Base-by-base conservation (phyloP, 2,329 filamentous ascomycete genomes). In the Dichotomopilus funicola region DNA sequence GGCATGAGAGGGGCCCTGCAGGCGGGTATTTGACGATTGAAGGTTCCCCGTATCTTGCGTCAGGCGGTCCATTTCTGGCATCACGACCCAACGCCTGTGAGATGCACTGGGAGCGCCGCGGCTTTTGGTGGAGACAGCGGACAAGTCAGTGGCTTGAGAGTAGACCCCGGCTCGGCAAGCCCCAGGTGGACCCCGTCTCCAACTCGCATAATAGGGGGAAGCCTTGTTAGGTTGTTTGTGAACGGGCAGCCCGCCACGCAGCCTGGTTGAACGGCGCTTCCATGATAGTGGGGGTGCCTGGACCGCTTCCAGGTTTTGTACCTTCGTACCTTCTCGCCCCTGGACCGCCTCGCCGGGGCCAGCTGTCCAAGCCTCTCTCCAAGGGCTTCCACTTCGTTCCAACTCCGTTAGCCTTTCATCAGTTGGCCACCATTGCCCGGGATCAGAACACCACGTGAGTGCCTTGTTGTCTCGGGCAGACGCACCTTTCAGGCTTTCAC, bases 331-430 rank as follows among this genome's bases (percentile, higher is more conserved):
- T 55, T 58, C 10, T 11, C 44, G 44, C 34, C 51, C 48, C 49
- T 47, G 34, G 55, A 48, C 38, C 54, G 59, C 53, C 54, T 58
- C 55, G 53, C 53, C 56, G 41, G 47, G 53, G 48, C 55, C 48
- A 56, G 51, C 57, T 56, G 55, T 63, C 62, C 56, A 27, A 27
- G 19, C 19, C 19, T 27, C 19, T 27, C 19, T 27, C n/a, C n/a
- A 63, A 60, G 54, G 49, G 45, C 59, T 64, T 64, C 63, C 58
- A 62, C 54, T 54, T 56, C 60, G 57, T 64, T 64, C 63, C 61
- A 62, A 56, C 53, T 57, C 54, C 53, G 45, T 58, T 40, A 11
- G 49, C 51, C 41, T 48, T 46, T 44, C 44, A 47, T 53, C 54
- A 54, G 53, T 59, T 62, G 54, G 59, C 56, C 59, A 59, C 61